Base-by-base conservation (phyloP, 257 asterid genomes). In the Catharanthus roseus region DNA sequence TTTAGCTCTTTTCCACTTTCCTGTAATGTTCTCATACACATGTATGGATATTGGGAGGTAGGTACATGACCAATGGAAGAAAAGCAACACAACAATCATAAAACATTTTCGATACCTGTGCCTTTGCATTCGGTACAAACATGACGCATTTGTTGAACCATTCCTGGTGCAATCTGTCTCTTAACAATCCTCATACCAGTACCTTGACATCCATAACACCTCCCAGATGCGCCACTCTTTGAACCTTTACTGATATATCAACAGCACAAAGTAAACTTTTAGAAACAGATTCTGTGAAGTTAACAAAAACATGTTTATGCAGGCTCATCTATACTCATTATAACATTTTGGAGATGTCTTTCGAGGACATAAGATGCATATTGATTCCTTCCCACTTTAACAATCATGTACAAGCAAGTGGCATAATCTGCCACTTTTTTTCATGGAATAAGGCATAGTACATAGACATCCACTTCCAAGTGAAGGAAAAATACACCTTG, bases 181-280 rank as follows among this genome's bases (percentile, higher is more conserved):
- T 31, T 73, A 29, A 79, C 69, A 8, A 64, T 50, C 80, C 76
- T 83, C 75, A 69, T 73, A 54, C 89, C 89, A 55, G 82, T 51
- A 44, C 92, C 92, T 72, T 72, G 82, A 72, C 92, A 86, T 68
- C 83, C 89, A 71, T 68, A 67, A 66, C 92, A 86, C 72, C 63
- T 77, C 60, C 76, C 78, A 10, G 79, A 66, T 44, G 58, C 77
- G 65, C 84, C 85, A 79, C 85, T 73, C 75, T 84, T 84, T 6
- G 87, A 77, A 61, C 89, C 91, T 75, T 82, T 86, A 63, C 91
- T 84, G 83, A 66, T 41, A 54, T 23, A 70, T 28, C 63, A 58
- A 24, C 69, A 71, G 29, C 60, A 70, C 28, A 70, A n/a, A 61
- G 28, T 31, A 49, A 16, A 0, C 6, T 33, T 19, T 61, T 61